Conservation (phyloP, 768 basidiomycete genomes). For the Russula abietina region DNA sequence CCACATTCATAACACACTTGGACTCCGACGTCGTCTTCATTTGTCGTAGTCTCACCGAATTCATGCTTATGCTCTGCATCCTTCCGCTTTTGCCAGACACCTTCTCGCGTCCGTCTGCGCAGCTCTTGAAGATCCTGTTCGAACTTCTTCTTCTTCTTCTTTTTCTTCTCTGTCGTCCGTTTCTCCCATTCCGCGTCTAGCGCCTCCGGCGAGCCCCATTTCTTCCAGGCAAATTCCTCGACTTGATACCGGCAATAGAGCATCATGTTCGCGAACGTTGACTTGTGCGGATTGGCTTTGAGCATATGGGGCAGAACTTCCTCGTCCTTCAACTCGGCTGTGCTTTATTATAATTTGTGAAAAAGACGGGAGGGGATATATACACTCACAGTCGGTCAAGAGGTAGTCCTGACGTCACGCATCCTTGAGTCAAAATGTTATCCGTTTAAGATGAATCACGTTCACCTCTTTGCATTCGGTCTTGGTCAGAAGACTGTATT, state of each 20-base stretch:
- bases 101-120: conserved; percentile 78
- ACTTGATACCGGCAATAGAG: conserved; percentile 90
- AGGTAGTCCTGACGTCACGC: conserved; percentile 69
- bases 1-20: conserved; percentile 89
- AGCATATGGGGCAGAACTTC: conserved; percentile 89
- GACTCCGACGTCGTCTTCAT: conserved; percentile 48
- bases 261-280: conserved; percentile 99
- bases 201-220: conserved; percentile 93
- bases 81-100: conserved; percentile 80
- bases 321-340: conserved; percentile 89
- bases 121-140: conserved; percentile 84
- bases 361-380: conserved; percentile 6
- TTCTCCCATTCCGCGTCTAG: conserved; percentile 83
- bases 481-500: conserved; percentile 92
- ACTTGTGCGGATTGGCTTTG: conserved; percentile 91
- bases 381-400: conserved; percentile 73
- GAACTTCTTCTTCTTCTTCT: conserved; percentile 91
- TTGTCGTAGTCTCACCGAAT: conserved; percentile 57
- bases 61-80: conserved; percentile 86
- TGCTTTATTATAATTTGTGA: conserved; percentile 1
- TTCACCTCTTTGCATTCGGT: conserved; percentile 94
- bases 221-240: conserved; percentile 95
- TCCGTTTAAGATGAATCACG: not conserved
- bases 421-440: not conserved
- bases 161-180: conserved; percentile 74